Evolutionary conservation across 306 rosid genomes (phyloP), one percentile per base, ranked within the genome.

Genomic region (Rosa chinensis): DNA sequence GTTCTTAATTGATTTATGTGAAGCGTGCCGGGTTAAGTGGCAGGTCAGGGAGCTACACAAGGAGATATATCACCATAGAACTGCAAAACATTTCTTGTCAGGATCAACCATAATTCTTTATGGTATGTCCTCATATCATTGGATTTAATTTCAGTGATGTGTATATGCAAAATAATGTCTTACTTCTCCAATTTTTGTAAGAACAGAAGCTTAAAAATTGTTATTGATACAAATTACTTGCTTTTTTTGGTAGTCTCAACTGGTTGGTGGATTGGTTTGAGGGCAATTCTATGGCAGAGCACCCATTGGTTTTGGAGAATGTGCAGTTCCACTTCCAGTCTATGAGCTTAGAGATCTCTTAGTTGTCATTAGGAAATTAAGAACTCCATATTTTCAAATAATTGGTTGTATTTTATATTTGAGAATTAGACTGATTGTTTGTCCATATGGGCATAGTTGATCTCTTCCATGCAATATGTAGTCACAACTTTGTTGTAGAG

Each of bases 1-100:
- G 70, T 78, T 82, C 83, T 80, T 18, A 76, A 81, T 79, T 85
- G 75, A 78, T 84, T 85, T 78, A 84, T 77, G 20, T 80, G 66
- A 89, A 82, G 76, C 75, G 72, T 85, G 86, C 77, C 81, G 87
- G 87, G 83, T 75, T 83, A 58, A 85, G 75, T 90, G 89, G 87
- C 96, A 90, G 92, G 92, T 85, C 75, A 77, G 80, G 88, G 75
- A 80, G 86, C 80, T 40, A 72, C 75, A 77, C 85, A 89, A 86
- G 87, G 77, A 82, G 86, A 83, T 80, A 45, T 76, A 79, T 79
- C 89, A 70, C 75, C 80, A n/a, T 88, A 79, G 66, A 78, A 83
- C 58, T 64, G 83, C 88, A 61, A 83, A 82, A 47, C 23, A 75
- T 44, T 75, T 81, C 40, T 66, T 73, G 56, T 71, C 66, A 79